A percentile compares a stretch with the other conserved stretches of the same genome.
Evolutionary conservation across 1,284 basidiomycete genomes (phyloP).

Genomic region (Ustilago sp.): DNA sequence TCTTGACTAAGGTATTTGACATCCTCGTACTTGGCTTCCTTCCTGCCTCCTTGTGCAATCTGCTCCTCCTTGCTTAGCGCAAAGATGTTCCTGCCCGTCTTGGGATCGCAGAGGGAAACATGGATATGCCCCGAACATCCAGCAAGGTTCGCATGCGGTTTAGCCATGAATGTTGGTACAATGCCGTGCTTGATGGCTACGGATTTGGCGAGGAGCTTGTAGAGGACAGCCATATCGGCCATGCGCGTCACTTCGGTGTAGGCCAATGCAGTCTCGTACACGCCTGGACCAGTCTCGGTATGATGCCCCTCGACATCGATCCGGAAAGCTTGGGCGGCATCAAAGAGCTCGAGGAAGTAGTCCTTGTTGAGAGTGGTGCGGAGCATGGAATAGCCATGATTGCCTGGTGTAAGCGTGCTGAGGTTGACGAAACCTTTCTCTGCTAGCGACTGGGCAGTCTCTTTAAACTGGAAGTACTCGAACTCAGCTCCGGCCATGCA

Average conservation of each 20-base stretch:
- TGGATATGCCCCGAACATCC: conserved; percentile 81
- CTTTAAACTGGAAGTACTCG: conserved; percentile 95
- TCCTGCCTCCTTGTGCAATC: conserved; percentile 75
- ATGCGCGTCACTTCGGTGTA: conserved; percentile 86
- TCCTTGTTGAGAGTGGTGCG: conserved; percentile 77
- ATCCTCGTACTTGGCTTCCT: conserved; percentile 80
- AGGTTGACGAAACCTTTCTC: conserved; percentile 83
- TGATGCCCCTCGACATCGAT: conserved; percentile 92
- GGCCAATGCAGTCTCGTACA: conserved; percentile 91
- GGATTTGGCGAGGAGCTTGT: conserved; percentile 92
- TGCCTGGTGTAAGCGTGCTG: conserved; percentile 86
- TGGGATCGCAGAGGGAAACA: conserved; percentile 80
- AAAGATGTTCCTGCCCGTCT: conserved; percentile 81
- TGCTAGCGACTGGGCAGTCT: conserved; percentile 80
- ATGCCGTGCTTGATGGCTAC: conserved; percentile 88
- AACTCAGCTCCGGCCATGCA: conserved; percentile 85
- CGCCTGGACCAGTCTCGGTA: conserved; percentile 88
- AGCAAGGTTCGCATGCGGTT: conserved; percentile 78
- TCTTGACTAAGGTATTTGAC: conserved; percentile 84
- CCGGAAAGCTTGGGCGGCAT: conserved; percentile 79
- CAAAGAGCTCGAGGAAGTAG: conserved; percentile 90
- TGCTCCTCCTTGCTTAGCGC: conserved; percentile 76
- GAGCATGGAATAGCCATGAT: conserved; percentile 69
- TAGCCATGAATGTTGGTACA: conserved; percentile 97
- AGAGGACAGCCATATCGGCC: conserved; percentile 93